Base-by-base conservation (phyloP, 1,284 basidiomycete species). In the Tilletiopsis washingtonensis region DNA sequence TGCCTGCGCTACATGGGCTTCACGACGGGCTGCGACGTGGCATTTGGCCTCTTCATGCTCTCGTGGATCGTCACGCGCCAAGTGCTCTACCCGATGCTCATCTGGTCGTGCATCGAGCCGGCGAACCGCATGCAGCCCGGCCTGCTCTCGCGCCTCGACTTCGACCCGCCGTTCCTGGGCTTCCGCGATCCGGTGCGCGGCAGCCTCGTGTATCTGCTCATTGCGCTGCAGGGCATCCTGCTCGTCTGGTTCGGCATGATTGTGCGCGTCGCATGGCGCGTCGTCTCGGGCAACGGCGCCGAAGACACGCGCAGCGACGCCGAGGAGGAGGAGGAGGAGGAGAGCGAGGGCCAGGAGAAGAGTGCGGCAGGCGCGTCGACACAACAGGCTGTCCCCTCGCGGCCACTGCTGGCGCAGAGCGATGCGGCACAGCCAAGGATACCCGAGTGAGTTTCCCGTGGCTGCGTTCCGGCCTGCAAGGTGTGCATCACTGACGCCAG, bases 161-260 rank as follows among this genome's bases (percentile, higher is more conserved):
- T 20, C 7, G 9, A 21, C 27, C 5, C 1, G 3, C 15, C 25
- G 21, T 20, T 39, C 26, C n/a, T n/a, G n/a, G 42, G 42, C 42
- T 29, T 17, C n/a, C 11, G 29, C 5, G 23, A 19, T n/a, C 23
- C 37, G 37, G 20, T 50, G 36, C 19, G 26, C 21, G 11, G 19
- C 1, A 20, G 40, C 11, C 57, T 72, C 26, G 49, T 62, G 0
- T 56, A 38, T 0, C 45, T 71, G 20, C 61, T 72, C 1, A 43
- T 43, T 5, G 51, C 52, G 4, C 47, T 72, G 34, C 74, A 89
- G 81, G 67, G 83, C 26, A 72, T 96, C 29, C 84, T 91, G 70
- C 76, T 83, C 15, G 74, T 87, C 39, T 96, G 91, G 91, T 89
- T 89, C 75, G 78, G 78, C 62, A 84, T 86, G 82, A 89, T 91